phyloP scores from a whole-genome alignment of 345 rosid species.

The Theobroma cacao region DNA sequence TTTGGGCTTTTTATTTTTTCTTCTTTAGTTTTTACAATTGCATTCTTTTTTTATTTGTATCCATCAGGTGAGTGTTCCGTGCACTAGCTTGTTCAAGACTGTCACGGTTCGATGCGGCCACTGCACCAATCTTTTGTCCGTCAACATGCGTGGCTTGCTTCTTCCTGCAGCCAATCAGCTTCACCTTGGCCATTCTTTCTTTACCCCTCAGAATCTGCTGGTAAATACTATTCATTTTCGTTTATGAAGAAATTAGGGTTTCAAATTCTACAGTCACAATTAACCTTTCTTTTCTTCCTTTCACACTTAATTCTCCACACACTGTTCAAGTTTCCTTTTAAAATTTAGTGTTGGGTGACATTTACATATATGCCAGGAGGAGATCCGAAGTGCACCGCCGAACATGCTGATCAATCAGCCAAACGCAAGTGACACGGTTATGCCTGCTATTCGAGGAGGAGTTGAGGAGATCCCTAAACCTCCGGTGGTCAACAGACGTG shows the following conservation, averaged over 20 bases:
- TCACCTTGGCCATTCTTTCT: constrained; percentile 73
- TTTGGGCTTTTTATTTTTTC: not conserved
- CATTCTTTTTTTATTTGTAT: not conserved
- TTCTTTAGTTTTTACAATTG: not conserved
- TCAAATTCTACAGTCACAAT: not conserved
- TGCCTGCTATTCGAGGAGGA: constrained; percentile 56
- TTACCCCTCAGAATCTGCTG: constrained; percentile 69
- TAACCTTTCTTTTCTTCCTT: not conserved
- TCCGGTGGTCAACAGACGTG: constrained; percentile 80
- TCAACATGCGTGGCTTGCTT: constrained; percentile 63
- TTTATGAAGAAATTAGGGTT: not conserved
- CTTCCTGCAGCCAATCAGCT: constrained; percentile 77
- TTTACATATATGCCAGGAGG: constrained; percentile 53
- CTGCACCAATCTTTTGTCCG: constrained; percentile 88
- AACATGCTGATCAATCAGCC: constrained; percentile 66
- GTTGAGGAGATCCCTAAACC: constrained; percentile 67
- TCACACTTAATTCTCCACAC: not conserved
- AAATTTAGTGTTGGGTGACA: not conserved
- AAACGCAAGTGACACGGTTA: constrained; percentile 42
- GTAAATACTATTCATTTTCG: constrained; percentile 20
- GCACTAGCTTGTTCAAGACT: constrained; percentile 92
- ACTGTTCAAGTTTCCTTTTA: not conserved
- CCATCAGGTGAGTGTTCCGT: constrained; percentile 87
- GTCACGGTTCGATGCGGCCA: constrained; percentile 97
- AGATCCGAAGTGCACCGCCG: constrained; percentile 64